Conservation (phyloP, 2,329 filamentous ascomycete species). For the Pyrenophora graminea region DNA sequence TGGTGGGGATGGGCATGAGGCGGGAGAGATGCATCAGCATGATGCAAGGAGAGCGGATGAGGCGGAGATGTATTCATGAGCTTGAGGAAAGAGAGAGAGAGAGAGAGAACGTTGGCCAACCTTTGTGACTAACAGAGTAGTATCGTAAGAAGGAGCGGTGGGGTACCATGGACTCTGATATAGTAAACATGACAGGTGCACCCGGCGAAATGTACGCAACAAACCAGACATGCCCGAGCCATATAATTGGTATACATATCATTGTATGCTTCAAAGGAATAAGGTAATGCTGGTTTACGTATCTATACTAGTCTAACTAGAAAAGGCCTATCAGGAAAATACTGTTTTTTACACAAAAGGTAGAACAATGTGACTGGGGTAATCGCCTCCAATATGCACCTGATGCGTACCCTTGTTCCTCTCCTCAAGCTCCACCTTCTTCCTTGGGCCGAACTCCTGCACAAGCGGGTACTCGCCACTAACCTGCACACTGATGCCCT, state of each 20-base stretch:
- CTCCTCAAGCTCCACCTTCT: conserved; percentile 7
- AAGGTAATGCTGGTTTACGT: too few relatives aligned
- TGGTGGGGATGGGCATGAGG: conserved; percentile 5
- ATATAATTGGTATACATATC: too few relatives aligned
- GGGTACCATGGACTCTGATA: too few relatives aligned
- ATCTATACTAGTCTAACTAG: too few relatives aligned
- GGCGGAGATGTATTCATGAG: conserved; percentile 12
- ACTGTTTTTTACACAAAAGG: neutral
- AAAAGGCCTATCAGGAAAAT: too few relatives aligned
- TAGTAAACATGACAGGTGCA: too few relatives aligned
- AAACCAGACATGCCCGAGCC: too few relatives aligned
- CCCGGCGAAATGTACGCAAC: too few relatives aligned
- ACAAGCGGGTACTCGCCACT: conserved; percentile 12
- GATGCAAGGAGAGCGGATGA: conserved; percentile 11
- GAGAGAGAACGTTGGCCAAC: neutral
- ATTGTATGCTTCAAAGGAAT: too few relatives aligned
- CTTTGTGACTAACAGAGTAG: neutral
- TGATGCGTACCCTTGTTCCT: conserved; percentile 16
- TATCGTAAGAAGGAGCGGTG: neutral
- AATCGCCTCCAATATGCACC: conserved; percentile 14
- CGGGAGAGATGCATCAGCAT: neutral
- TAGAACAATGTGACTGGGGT: conserved; percentile 6
- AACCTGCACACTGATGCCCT: conserved; percentile 9
- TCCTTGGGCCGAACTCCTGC: conserved; percentile 9
- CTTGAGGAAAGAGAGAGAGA: neutral